These are phyloP conservation scores for Neoconidiobolus thromboides DNA, from an alignment of 371 early-diverging fungal genomes.

Conservation along the genomic window DNA sequence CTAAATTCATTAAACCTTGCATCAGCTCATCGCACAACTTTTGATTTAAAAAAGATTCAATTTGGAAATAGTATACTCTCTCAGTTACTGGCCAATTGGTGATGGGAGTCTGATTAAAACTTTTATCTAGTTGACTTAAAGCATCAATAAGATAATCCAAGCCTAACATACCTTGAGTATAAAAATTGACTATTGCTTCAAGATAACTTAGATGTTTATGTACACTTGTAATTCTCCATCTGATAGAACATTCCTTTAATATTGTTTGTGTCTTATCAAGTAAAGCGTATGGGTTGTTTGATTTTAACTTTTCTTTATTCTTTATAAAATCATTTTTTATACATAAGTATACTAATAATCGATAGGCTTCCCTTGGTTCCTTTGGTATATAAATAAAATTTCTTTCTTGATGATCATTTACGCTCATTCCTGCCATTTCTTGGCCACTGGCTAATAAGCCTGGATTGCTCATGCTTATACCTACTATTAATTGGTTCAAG, in stretches of 20 bases:
- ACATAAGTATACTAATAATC: not conserved
- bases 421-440: not conserved
- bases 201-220: not conserved
- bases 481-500: not conserved
- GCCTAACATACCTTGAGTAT: not conserved
- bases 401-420: not conserved
- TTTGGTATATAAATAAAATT: constrained; percentile 1
- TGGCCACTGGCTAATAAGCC: not conserved
- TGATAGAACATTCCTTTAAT: constrained; percentile 1
- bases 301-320: not conserved
- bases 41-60: not conserved
- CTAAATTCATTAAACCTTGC: not conserved
- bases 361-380: not conserved
- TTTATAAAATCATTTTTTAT: not conserved
- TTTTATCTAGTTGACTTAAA: not conserved
- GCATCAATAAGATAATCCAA: not conserved
- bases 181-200: constrained; percentile 1
- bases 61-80: not conserved
- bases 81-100: constrained; percentile 1
- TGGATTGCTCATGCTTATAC: not conserved
- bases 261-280: not conserved
- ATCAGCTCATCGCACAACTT: not conserved
- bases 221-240: not conserved
- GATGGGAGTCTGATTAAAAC: not conserved
- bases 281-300: not conserved